phyloP scores from a whole-genome alignment of 495 filamentous ascomycete species.

The Oleoguttula mirabilis region DNA sequence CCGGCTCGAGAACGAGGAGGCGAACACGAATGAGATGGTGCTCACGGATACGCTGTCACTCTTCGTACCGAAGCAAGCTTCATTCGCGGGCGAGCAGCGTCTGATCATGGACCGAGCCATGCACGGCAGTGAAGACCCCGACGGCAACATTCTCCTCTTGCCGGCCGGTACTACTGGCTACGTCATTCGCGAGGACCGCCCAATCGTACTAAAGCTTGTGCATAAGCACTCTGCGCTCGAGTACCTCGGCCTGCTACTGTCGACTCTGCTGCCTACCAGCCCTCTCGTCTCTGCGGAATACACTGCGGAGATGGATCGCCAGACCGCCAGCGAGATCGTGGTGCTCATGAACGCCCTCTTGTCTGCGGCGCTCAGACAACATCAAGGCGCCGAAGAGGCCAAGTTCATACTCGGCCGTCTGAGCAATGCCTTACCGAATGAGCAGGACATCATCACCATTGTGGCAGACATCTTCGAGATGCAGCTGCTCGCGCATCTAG shows the following conservation, averaged over 20 bases:
- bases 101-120: neutral
- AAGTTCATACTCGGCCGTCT: constrained; percentile 10
- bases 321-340: constrained; percentile 51
- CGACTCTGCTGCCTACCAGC: constrained; percentile 22
- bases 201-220: constrained; percentile 11
- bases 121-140: neutral
- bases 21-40: constrained; percentile 58
- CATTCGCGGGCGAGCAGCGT: neutral
- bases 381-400: constrained; percentile 8
- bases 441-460: constrained; percentile 64
- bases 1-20: constrained; percentile 65
- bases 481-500: constrained; percentile 50
- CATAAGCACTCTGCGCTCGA: constrained; percentile 50
- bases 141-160: constrained; percentile 3
- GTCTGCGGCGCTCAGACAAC: constrained; percentile 26
- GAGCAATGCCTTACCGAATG: constrained; percentile 2
- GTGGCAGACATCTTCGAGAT: constrained; percentile 76
- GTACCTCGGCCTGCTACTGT: constrained; percentile 62
- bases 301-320: constrained; percentile 26
- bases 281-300: constrained; percentile 2
- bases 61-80: constrained; percentile 25
- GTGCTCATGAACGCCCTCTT: constrained; percentile 47
- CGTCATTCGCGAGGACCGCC: constrained; percentile 15
- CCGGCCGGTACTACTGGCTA: constrained; percentile 14
- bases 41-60: constrained; percentile 43